These are phyloP conservation scores for Clavispora asparagi DNA, from an alignment of 805 yeast species.

Conservation along the genomic window DNA sequence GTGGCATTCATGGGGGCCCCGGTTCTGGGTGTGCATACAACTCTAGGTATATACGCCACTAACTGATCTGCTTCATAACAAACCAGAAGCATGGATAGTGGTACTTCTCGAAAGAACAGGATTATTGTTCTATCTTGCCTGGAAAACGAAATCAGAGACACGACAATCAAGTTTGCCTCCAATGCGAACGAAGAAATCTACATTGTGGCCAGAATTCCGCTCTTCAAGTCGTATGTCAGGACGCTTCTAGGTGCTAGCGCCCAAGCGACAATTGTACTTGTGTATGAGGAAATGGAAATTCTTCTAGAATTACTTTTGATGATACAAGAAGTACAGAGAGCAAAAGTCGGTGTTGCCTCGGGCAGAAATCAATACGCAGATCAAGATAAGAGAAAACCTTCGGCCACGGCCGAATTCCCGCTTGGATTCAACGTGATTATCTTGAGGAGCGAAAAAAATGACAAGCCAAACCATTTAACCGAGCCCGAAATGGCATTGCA, in stretches of 20 bases:
- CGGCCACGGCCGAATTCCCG: constrained; percentile 15
- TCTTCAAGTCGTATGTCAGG: constrained; percentile 5
- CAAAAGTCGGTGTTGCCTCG: too few relatives aligned
- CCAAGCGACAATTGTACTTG: constrained; percentile 4
- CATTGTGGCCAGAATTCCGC: constrained; percentile 4
- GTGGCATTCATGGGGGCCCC: too few relatives aligned
- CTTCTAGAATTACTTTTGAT: constrained; percentile 6
- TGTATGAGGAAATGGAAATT: constrained; percentile 6
- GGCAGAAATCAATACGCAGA: neutral
- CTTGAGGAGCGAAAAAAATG: constrained; percentile 2
- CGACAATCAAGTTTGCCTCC: constrained; percentile 4
- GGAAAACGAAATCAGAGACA: constrained; percentile 2
- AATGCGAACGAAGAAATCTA: constrained; percentile 10
- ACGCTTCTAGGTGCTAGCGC: constrained; percentile 1
- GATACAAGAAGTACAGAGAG: neutral
- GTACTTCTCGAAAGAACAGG: neutral
- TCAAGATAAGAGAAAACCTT: neutral
- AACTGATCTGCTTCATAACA: neutral
- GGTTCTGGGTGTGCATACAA: neutral
- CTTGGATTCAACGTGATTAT: constrained; percentile 15
- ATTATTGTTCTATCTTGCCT: constrained; percentile 8
- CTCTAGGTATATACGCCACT: neutral
- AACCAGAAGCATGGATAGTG: neutral
- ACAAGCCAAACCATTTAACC: constrained; percentile 16
- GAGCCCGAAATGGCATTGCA: constrained; percentile 24